Evolutionary conservation across 345 rosid species (phyloP), one percentile per base, ranked within the genome.

Genomic region (Salix arbutifolia): DNA sequence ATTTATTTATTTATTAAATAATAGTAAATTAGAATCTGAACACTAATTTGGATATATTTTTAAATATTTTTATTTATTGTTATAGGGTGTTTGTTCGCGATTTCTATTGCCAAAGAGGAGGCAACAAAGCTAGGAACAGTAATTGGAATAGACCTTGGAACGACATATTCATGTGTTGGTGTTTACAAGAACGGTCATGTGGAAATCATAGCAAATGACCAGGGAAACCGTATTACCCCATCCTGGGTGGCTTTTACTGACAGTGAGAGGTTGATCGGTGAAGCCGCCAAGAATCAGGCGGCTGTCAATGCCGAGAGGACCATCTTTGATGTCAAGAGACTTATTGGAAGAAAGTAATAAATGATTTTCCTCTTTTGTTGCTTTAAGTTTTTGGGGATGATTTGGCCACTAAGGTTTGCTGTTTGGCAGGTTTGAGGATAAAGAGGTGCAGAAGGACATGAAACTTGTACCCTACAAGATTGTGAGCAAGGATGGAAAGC

Each of bases 211-310:
- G 98, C 99, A 58, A 95, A 95, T 76, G 99, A 95, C 84, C 99
- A 95, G 82, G 98, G 99, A 25, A 95, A 95, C 85, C 94, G 98
- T 83, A 93, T 95, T 64, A 95, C 99, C 62, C 99, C 99, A 25
- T 95, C 99, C 0, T 95, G 98, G 99, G 99, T 95, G 14, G 99
- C 84, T 74, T 95, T 95, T 90, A 93, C 99, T 0, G 99, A 95
- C 69, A 72, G 85, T 23, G 99, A 95, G 88, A 91, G 99, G 82
- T 80, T 95, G 74, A 93, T 95, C 2, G 99, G 99, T 78, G 98
- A 95, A 82, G 99, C 99, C 74, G 99, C 98, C 35, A 95, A 95
- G 96, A 95, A 93, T 50, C 97, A 89, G 89, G 97, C 97, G 6
- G 96, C 99, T 72, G 93, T 88, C 6, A 95, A 95, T 56, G 75